Evolutionary conservation across 2,329 filamentous ascomycete species (phyloP).

Genomic region (Microdochium bolleyi): DNA sequence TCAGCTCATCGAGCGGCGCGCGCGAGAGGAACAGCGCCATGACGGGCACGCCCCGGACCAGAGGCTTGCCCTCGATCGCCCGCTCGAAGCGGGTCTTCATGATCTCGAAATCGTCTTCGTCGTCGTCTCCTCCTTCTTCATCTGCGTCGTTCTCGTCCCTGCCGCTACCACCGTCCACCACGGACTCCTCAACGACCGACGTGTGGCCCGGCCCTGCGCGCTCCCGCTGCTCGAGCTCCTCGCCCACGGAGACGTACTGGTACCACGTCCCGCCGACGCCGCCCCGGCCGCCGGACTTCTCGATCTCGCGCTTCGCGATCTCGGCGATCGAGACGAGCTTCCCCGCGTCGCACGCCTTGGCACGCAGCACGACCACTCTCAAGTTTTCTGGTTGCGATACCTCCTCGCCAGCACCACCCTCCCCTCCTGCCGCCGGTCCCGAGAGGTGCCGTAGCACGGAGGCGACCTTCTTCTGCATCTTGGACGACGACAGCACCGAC

Average conservation of each 20-base stretch:
- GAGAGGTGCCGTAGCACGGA: slow-evolving; percentile 35
- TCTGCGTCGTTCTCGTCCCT: slow-evolving; percentile 7
- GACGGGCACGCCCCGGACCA: slow-evolving; percentile 38
- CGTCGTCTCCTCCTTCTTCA: slow-evolving; percentile 15
- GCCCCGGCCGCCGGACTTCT: slow-evolving; percentile 27
- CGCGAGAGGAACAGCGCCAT: slow-evolving; percentile 54
- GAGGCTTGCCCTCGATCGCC: slow-evolving; percentile 38
- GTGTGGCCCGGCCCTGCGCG: slow-evolving; percentile 15
- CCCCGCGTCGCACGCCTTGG: slow-evolving; percentile 40
- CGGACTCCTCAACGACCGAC: slow-evolving; percentile 32
- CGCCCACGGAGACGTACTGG: slow-evolving; percentile 46
- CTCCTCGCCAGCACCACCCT: slow-evolving; percentile 8
- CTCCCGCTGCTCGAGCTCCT: slow-evolving; percentile 19
- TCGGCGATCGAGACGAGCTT: slow-evolving; percentile 65
- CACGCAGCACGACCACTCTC: slow-evolving; percentile 34
- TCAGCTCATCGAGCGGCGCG: slow-evolving; percentile 46
- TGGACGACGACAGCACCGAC: slow-evolving; percentile 51
- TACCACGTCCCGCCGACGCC: slow-evolving; percentile 24
- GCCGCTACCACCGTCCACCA: slow-evolving; percentile 20
- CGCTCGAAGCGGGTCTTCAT: slow-evolving; percentile 49
- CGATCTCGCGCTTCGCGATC: slow-evolving; percentile 51
- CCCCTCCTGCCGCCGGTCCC: slow-evolving; percentile 3
- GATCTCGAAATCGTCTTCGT: slow-evolving; percentile 44
- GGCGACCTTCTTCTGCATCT: slow-evolving; percentile 47
- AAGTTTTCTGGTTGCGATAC: slow-evolving; percentile 1